Evolutionary conservation across 495 filamentous ascomycete species (phyloP).

Genomic region (Podospora sp.): DNA sequence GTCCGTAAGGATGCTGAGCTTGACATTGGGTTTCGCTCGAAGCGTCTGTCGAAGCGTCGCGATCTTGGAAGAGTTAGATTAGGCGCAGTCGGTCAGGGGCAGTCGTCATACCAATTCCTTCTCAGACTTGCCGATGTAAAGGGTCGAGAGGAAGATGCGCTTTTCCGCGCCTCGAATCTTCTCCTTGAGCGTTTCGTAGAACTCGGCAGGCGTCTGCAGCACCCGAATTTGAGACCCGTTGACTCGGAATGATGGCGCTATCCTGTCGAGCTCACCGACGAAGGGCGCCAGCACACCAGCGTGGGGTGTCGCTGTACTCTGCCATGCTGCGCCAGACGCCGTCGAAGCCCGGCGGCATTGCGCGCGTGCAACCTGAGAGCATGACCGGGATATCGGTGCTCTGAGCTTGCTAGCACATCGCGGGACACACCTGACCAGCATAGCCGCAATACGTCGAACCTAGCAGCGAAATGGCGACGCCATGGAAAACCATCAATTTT

Average conservation of each 20-base stretch:
- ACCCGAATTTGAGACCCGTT: slow-evolving; percentile 78
- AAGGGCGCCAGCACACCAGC: slow-evolving; percentile 63
- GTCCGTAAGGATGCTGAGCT: slow-evolving; percentile 91
- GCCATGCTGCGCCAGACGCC: slow-evolving; percentile 35
- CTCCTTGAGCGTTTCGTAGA: slow-evolving; percentile 84
- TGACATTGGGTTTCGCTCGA: slow-evolving; percentile 69
- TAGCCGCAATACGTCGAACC: slow-evolving; percentile 26
- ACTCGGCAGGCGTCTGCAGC: slow-evolving; percentile 74
- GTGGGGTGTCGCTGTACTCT: slow-evolving; percentile 27
- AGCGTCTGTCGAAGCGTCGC: slow-evolving; percentile 76
- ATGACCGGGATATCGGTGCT: slow-evolving; percentile 27
- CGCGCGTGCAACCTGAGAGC: slow-evolving; percentile 31
- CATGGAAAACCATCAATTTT: not conserved
- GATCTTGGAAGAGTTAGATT: slow-evolving; percentile 56
- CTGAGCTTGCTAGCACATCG: slow-evolving; percentile 39
- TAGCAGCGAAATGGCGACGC: not conserved
- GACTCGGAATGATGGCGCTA: slow-evolving; percentile 87
- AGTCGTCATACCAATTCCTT: slow-evolving; percentile 67
- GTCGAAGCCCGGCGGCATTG: slow-evolving; percentile 50
- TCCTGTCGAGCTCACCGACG: slow-evolving; percentile 78
- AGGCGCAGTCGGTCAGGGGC: not conserved
- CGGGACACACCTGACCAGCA: slow-evolving; percentile 39
- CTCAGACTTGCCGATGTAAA: slow-evolving; percentile 96
- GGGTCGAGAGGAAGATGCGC: slow-evolving; percentile 86
- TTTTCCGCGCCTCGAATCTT: slow-evolving; percentile 79